Evolutionary conservation across 2,329 filamentous ascomycete genomes (phyloP), one percentile per base, ranked within the genome.

Genomic region (Verticillium albo-atrum): DNA sequence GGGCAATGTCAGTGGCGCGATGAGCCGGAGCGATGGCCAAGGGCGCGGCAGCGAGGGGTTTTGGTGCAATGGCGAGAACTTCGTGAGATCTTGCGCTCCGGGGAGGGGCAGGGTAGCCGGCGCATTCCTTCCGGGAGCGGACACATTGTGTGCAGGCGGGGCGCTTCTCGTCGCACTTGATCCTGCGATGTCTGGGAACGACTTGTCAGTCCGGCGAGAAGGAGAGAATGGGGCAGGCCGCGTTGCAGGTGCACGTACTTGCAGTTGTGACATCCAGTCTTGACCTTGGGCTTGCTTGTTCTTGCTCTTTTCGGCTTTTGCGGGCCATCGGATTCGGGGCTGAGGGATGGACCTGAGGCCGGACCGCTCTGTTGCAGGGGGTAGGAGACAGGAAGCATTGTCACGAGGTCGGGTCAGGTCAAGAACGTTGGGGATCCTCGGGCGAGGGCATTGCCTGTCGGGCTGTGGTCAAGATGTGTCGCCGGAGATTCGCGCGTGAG

Each of bases 251-350:
- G 35, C 58, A 79, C 85, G 70, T 77, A 88, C 86, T 89, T 89
- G 86, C 86, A 89, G 70, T 84, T 87, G 66, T 78, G 79, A 71
- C 86, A 89, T 47, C 86, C 86, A 1, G 85, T 88, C 74, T 87
- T 88, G 63, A 87, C 85, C 69, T 88, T 88, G 15, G 83, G 82
- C 64, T 78, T 82, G 69, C 83, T 86, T 28, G 76, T 80, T 58
- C 83, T 76, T 15, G 74, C 75, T 57, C 81, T 77, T 67, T 78
- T 82, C 35, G 69, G 68, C 51, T 69, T 72, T 23, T 47, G 37
- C 25, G n/a, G 37, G 20, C 37, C 37, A 23, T 47, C 37, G 5
- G 37, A 47, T 23, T 47, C 37, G n/a, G 37, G 37, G n/a, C 37
- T 47, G n/a, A 47, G 37, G 7, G 37, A 47, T 20, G 37, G 37